Conservation (phyloP, 2,329 filamentous ascomycete species). For the Tolypocladium album region DNA sequence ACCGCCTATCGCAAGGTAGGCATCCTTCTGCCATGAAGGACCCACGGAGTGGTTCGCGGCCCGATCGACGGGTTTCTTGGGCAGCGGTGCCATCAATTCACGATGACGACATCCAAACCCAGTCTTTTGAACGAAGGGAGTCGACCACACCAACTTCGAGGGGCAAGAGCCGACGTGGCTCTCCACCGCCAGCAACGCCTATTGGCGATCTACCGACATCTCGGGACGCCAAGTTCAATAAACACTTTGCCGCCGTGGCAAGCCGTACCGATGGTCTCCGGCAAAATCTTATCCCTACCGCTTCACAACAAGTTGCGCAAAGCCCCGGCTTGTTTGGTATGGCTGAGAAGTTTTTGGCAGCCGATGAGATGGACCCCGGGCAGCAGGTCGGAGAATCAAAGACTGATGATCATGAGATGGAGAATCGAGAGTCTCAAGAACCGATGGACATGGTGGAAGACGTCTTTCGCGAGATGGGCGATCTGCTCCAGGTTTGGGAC, state of each 20-base stretch:
- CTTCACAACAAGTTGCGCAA: constrained; percentile 23
- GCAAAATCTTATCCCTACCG: constrained; percentile 27
- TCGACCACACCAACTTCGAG: constrained; percentile 2
- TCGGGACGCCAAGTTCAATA: constrained; percentile 27
- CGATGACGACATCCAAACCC: neutral
- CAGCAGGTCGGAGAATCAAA: neutral
- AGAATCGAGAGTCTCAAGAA: constrained; percentile 14
- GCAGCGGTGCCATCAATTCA: constrained; percentile 10
- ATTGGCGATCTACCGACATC: constrained; percentile 22
- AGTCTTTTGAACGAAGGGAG: neutral
- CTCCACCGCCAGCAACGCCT: constrained; percentile 31
- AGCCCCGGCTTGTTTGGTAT: constrained; percentile 14
- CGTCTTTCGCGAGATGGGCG: constrained; percentile 24
- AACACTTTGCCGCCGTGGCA: constrained; percentile 37
- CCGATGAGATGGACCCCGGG: constrained; percentile 8
- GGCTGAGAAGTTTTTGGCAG: constrained; percentile 13
- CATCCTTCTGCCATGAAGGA: constrained; percentile 23
- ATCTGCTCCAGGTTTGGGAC: constrained; percentile 22
- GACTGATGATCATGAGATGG: neutral
- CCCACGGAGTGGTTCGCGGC: constrained; percentile 16
- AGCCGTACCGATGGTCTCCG: constrained; percentile 18
- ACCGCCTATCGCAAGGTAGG: constrained; percentile 10
- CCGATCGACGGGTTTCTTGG: constrained; percentile 25
- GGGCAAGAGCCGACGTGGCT: constrained; percentile 18
- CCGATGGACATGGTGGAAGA: constrained; percentile 25